A percentile compares a stretch with the other conserved stretches of the same genome.
Conservation (phyloP, 805 yeast species). For the Ogataea pilisensis region DNA sequence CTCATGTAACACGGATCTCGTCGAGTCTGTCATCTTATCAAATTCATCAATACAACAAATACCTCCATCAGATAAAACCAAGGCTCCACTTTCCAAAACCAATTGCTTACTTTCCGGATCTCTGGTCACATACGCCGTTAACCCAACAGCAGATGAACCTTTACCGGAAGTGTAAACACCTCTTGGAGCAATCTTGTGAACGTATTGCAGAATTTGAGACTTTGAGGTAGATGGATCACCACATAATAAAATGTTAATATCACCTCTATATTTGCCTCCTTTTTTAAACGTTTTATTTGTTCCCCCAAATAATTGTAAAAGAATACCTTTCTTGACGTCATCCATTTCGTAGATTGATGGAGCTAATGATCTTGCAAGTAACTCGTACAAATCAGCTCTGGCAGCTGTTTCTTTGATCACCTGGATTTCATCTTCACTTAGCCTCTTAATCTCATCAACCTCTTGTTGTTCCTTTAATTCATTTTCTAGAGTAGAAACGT, state of each 20-base stretch:
- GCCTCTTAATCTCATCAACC: conserved; percentile 68
- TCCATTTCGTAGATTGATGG: conserved; percentile 97
- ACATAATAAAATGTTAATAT: conserved; percentile 83
- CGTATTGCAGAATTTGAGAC: conserved; percentile 90
- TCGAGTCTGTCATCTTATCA: conserved; percentile 94
- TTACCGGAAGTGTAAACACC: conserved; percentile 98
- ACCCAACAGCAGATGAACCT: conserved; percentile 98
- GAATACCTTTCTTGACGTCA: conserved; percentile 93
- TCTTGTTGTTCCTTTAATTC: conserved; percentile 59
- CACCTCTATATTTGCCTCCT: conserved; percentile 96
- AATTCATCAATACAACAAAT: conserved; percentile 98
- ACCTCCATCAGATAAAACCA: conserved; percentile 96
- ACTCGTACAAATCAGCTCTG: conserved; percentile 79
- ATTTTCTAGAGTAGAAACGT: conserved; percentile 62
- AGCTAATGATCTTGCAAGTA: conserved; percentile 85
- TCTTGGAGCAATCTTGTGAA: conserved; percentile 95
- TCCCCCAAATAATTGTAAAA: conserved; percentile 93
- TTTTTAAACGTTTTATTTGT: conserved; percentile 81
- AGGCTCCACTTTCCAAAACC: conserved; percentile 93
- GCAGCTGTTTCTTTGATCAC: conserved; percentile 57
- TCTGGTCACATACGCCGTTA: conserved; percentile 94
- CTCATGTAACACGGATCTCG: conserved; percentile 93
- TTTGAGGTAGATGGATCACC: conserved; percentile 99
- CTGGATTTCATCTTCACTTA: conserved; percentile 66
- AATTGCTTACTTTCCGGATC: conserved; percentile 91